Evolutionary conservation across 108 stramenopile species (phyloP), one percentile per base, ranked within the genome.

Genomic region (Conticribra weissflogii): DNA sequence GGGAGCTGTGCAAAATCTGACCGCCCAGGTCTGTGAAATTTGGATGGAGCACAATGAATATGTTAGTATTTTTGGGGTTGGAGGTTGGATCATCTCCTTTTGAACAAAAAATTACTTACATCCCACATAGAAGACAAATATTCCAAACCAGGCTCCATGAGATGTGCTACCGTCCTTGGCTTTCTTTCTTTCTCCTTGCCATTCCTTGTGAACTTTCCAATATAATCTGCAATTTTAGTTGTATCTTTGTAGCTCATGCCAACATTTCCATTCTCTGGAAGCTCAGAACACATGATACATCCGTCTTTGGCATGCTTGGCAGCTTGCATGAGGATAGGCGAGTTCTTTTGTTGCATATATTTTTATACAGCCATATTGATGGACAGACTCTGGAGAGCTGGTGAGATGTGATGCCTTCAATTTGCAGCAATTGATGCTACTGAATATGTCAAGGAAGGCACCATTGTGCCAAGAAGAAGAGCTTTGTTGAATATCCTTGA

Each of bases 71-170:
- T n/a, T n/a, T n/a, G n/a, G n/a, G n/a, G n/a, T n/a, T n/a, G n/a
- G n/a, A n/a, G n/a, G n/a, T n/a, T n/a, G n/a, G n/a, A n/a, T n/a
- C n/a, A n/a, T n/a, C n/a, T n/a, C n/a, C n/a, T n/a, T n/a, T n/a
- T n/a, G n/a, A n/a, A n/a, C n/a, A n/a, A n/a, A 1, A 28, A 57
- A 32, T 25, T 3, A 63, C 61, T 63, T 29, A 63, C 50, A 17
- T 73, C 79, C 79, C 79, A 81, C 59, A 73, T 72, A 29, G 59
- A 69, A 28, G 79, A 72, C 41, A 81, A 45, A 52, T 81, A 81
- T 27, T 74, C 74, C 12, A 68, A 81, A 21, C 74, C 73, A 19
- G 79, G 79, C 32, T 66, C 36, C 12, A 57, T 79, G 8, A 69
- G 63, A 54, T 79, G 78, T 3, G 78, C 78, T 8, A 79, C 71